Evolutionary conservation across 805 yeast genomes (phyloP).

Genomic region (Tetrapisispora fleetii): DNA sequence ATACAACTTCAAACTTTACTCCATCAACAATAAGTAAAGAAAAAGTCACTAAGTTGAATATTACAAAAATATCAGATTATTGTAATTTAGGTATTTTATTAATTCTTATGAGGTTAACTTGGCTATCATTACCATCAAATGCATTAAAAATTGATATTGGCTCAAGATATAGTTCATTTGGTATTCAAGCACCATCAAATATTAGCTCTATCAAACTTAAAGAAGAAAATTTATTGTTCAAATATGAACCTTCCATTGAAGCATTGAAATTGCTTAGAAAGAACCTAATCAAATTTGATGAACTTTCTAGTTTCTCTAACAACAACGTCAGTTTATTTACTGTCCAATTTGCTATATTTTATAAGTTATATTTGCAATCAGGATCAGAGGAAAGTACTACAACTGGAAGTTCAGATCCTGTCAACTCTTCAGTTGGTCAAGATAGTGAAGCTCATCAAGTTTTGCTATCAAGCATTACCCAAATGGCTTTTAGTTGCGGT

Average conservation of each 20-base stretch:
- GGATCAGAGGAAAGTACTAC: slow-evolving; percentile 40
- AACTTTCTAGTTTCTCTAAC: slow-evolving; percentile 27
- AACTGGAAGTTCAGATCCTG: slow-evolving; percentile 4
- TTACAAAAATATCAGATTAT: slow-evolving; percentile 32
- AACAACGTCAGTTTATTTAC: slow-evolving; percentile 29
- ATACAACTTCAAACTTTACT: not conserved
- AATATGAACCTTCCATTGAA: slow-evolving; percentile 24
- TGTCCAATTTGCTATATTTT: slow-evolving; percentile 50
- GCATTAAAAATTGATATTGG: slow-evolving; percentile 28
- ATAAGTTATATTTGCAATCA: slow-evolving; percentile 44
- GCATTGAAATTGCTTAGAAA: slow-evolving; percentile 22
- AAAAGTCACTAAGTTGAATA: slow-evolving; percentile 18
- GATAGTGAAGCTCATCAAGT: slow-evolving; percentile 53
- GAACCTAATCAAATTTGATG: slow-evolving; percentile 26
- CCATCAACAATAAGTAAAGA: slow-evolving; percentile 6
- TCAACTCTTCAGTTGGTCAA: slow-evolving; percentile 13
- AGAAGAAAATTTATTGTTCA: slow-evolving; percentile 11
- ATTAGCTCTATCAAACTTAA: not conserved
- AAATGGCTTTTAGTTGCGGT: slow-evolving; percentile 61
- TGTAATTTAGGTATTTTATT: slow-evolving; percentile 40
- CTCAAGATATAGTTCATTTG: slow-evolving; percentile 4
- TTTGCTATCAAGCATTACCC: slow-evolving; percentile 45
- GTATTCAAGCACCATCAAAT: slow-evolving; percentile 5
- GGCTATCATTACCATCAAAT: slow-evolving; percentile 44
- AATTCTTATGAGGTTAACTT: slow-evolving; percentile 43